Evolutionary conservation across 1,139 yeast species (phyloP).

Genomic region (Candida gigantensis): DNA sequence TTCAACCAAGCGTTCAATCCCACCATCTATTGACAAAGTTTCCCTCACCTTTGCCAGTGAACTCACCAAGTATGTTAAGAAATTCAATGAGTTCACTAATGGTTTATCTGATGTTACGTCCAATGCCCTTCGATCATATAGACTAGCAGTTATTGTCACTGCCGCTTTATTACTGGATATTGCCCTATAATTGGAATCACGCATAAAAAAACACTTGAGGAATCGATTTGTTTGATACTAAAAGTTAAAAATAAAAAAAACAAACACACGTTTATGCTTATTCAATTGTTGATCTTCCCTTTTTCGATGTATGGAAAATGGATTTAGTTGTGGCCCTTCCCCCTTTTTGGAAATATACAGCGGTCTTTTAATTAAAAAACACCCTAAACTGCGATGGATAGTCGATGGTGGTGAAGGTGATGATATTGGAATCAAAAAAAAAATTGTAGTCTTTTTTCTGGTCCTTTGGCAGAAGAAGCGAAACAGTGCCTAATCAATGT

Average conservation of each 20-base stretch:
- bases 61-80: slow-evolving; percentile 82
- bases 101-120: slow-evolving; percentile 92
- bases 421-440: too few relatives aligned
- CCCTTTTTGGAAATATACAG: too few relatives aligned
- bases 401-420: too few relatives aligned
- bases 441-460: too few relatives aligned
- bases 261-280: too few relatives aligned
- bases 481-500: too few relatives aligned
- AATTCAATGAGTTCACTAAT: slow-evolving; percentile 85
- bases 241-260: neutral
- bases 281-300: too few relatives aligned
- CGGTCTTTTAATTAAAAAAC: too few relatives aligned
- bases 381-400: too few relatives aligned
- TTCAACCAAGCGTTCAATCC: slow-evolving; percentile 82
- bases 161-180: slow-evolving; percentile 83
- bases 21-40: slow-evolving; percentile 86
- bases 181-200: slow-evolving; percentile 86
- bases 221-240: neutral
- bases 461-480: too few relatives aligned
- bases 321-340: too few relatives aligned
- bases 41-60: slow-evolving; percentile 89
- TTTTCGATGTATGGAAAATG: too few relatives aligned
- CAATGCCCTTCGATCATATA: slow-evolving; percentile 88
- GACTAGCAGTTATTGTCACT: slow-evolving; percentile 81
- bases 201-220: slow-evolving; percentile 51